Evolutionary conservation across 2,329 filamentous ascomycete species (phyloP).

Genomic region (Thielaviopsis ethacetica): DNA sequence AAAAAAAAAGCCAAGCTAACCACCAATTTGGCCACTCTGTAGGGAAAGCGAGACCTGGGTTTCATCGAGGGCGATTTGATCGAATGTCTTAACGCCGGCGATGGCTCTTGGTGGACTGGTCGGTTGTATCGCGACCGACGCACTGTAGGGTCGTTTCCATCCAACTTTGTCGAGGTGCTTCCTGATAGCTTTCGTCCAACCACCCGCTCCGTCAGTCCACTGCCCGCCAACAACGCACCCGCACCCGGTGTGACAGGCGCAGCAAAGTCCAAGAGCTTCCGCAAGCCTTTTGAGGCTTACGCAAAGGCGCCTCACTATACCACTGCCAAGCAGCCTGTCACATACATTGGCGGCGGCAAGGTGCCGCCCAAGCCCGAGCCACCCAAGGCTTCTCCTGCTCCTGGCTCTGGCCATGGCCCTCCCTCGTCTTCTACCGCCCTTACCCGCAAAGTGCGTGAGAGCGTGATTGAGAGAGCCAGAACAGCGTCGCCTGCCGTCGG

Average conservation of each 20-base stretch:
- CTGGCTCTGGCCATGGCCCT: neutral
- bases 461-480: constrained; percentile 3
- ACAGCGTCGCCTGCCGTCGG: constrained; percentile 1
- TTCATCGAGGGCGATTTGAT: constrained; percentile 97
- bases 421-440: neutral
- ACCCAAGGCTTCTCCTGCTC: neutral
- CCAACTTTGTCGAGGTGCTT: constrained; percentile 89
- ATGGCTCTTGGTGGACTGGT: constrained; percentile 98
- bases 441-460: constrained; percentile 8
- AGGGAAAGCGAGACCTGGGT: constrained; percentile 83
- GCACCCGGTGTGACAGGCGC: constrained; percentile 17
- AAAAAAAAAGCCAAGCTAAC: neutral
- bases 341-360: constrained; percentile 30
- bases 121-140: constrained; percentile 76
- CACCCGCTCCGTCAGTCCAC: constrained; percentile 40
- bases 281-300: constrained; percentile 52
- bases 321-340: constrained; percentile 42
- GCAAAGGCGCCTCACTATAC: constrained; percentile 50
- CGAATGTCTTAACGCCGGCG: constrained; percentile 92
- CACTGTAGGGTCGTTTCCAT: constrained; percentile 85
- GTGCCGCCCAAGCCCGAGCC: constrained; percentile 18
- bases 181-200: constrained; percentile 72
- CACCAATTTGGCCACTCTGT: neutral
- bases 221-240: constrained; percentile 39
- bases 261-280: constrained; percentile 46